Evolutionary conservation across 179 eudicot species (phyloP), one percentile per base, ranked within the genome.

Genomic region (Sideroxylon spinosum): DNA sequence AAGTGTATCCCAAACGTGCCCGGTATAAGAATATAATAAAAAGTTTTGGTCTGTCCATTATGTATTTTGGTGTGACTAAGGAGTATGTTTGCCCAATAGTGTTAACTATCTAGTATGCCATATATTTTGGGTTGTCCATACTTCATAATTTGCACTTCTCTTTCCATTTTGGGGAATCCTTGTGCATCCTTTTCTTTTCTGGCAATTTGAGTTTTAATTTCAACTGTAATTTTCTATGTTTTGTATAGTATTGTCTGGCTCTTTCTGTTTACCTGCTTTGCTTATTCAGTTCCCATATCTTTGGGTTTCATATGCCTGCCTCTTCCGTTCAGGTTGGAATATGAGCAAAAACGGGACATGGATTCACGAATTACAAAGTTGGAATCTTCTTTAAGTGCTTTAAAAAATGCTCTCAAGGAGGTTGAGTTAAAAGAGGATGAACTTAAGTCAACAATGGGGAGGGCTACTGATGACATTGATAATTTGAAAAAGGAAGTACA

Each of bases 311-410:
- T 22, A 1, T 37, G 23, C 13, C 25, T 50, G 37, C 71, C 60
- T 19, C 61, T 68, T n/a, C 75, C 55, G 64, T 68, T 74, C 71
- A 96, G 99, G 90, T 82, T 94, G 88, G 94, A 93, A 84, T 96
- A 96, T 86, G 99, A 96, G 82, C 90, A 92, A 79, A 91, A 91
- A 81, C 93, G 95, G 77, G 96, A 92, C 85, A 79, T 90, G 82
- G 98, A 89, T 64, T 92, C 98, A 74, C 92, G 92, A 57, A 86
- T 96, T 79, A 48, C 79, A 14, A 90, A 93, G 89, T 82, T 96
- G 75, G 93, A 93, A 82, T 82, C 92, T 77, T 83, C 98, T 68
- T 85, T 91, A 29, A 61, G 59, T 83, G 82, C 87, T 59, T 83
- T 92, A 52, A 82, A 82, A 78, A 81, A 78, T 80, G 79, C 84